A percentile compares a stretch with the other conserved stretches of the same genome.
These are phyloP conservation scores for Fusarium phyllophilum DNA, from an alignment of 2,329 filamentous ascomycete species.

Conservation along the genomic window DNA sequence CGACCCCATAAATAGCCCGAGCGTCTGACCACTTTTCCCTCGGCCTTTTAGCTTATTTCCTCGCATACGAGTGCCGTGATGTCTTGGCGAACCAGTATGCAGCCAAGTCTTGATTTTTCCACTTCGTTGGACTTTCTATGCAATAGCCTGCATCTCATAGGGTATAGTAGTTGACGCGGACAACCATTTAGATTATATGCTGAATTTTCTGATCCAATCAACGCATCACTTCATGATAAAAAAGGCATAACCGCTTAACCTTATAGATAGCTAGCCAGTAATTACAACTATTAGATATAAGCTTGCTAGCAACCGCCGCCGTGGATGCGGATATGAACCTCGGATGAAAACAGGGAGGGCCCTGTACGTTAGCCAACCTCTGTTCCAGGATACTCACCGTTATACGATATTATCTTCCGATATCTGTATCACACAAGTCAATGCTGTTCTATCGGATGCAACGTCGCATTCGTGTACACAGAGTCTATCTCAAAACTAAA, in stretches of 20 bases:
- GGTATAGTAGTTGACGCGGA: too few species aligned
- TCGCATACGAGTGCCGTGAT: too few species aligned
- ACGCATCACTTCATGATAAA: fast-evolving
- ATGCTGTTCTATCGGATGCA: too few species aligned
- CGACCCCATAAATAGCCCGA: background rate
- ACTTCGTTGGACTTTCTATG: too few species aligned
- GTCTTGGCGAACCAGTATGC: background rate
- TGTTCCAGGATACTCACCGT: too few species aligned
- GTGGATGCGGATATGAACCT: background rate
- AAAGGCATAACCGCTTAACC: fast-evolving
- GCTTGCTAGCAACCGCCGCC: background rate
- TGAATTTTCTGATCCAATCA: too few species aligned
- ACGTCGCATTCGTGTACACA: background rate
- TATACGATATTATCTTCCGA: background rate
- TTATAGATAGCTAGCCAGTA: background rate
- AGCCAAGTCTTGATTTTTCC: background rate
- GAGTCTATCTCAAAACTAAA: background rate
- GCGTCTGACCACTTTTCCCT: background rate
- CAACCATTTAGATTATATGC: fast-evolving
- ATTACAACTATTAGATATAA: too few species aligned
- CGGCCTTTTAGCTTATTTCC: background rate
- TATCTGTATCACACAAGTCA: fast-evolving
- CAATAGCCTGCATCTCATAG: background rate
- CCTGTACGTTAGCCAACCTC: fast-evolving
- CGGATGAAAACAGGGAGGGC: background rate